Conservation (phyloP, 2,329 filamentous ascomycete species). For the Cryphonectria nitschkei region DNA sequence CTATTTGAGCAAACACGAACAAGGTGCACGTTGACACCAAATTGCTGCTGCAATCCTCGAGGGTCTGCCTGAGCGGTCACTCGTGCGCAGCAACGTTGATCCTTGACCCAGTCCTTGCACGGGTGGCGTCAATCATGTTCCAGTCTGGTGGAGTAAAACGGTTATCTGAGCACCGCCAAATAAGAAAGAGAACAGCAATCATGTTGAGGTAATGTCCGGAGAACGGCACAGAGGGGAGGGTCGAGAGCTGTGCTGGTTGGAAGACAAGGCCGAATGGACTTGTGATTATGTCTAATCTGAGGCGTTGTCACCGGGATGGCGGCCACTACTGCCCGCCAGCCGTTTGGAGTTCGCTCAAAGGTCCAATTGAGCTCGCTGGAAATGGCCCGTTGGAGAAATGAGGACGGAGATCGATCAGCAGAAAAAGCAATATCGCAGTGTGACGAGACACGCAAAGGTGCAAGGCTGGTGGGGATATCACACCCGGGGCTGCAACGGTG, state of each 20-base stretch:
- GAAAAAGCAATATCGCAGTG: not conserved
- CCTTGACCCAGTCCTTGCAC: not conserved
- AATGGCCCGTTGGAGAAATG: not conserved
- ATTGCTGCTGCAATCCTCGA: not conserved
- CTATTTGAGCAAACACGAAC: not conserved
- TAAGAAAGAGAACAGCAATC: too few species aligned
- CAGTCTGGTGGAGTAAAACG: not conserved
- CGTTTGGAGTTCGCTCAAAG: not conserved
- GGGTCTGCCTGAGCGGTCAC: not conserved
- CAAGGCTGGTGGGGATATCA: conserved; percentile 13
- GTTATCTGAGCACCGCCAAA: not conserved
- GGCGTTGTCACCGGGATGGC: not conserved
- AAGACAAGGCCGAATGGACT: not conserved
- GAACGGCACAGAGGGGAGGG: not conserved
- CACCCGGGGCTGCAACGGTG: conserved; percentile 7
- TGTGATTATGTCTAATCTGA: not conserved
- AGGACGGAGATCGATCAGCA: conserved; percentile 3
- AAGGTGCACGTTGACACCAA: not conserved
- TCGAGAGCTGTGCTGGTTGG: not conserved
- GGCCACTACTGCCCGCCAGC: not conserved
- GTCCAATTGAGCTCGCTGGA: not conserved
- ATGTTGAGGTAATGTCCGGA: not conserved
- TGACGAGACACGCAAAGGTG: not conserved
- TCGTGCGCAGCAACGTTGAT: not conserved
- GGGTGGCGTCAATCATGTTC: not conserved